Evolutionary conservation across 139 green algal genomes (phyloP), one percentile per base, ranked within the genome.

Genomic region (Microglena sp.): DNA sequence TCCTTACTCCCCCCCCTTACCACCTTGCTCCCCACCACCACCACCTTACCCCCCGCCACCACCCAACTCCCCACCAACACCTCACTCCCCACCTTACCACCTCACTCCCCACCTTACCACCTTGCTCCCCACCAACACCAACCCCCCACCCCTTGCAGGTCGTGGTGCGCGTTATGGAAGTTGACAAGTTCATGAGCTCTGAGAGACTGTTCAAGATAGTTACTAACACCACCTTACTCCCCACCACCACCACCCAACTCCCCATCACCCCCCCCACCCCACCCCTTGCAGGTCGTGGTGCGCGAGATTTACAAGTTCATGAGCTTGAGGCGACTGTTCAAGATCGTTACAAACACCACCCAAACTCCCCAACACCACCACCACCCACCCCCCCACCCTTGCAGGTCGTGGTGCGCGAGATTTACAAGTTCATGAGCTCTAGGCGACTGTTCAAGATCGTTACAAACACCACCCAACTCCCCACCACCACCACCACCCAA

Each of bases 151-250:
- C 40, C 15, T n/a, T n/a, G 15, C 70, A 77, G 70, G 81, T 90
- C 2, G 67, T 68, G 5, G 81, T 91, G 21, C 73, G 87, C 0
- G 77, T 94, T 7, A 90, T 92, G 86, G 77, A 89, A 55, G 84
- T 87, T 55, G 75, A 86, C 64, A 68, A 77, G 76, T 95, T 95
- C 75, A 93, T 93, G 85, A 95, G 93, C 77, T 83, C 67, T 46
- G 93, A 95, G 76, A 66, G 78, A 24, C 65, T 90, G 0, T 88
- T 90, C 72, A n/a, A n/a, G n/a, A n/a, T n/a, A n/a, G n/a, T n/a
- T n/a, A n/a, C n/a, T n/a, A n/a, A n/a, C n/a, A n/a, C n/a, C n/a
- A n/a, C n/a, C n/a, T n/a, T n/a, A n/a, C n/a, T 87, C 0, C n/a
- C n/a, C n/a, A n/a, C n/a, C n/a, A n/a, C n/a, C n/a, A n/a, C n/a